Base-by-base conservation (phyloP, 331 rosid genomes). In the Pyrus hybrid region DNA sequence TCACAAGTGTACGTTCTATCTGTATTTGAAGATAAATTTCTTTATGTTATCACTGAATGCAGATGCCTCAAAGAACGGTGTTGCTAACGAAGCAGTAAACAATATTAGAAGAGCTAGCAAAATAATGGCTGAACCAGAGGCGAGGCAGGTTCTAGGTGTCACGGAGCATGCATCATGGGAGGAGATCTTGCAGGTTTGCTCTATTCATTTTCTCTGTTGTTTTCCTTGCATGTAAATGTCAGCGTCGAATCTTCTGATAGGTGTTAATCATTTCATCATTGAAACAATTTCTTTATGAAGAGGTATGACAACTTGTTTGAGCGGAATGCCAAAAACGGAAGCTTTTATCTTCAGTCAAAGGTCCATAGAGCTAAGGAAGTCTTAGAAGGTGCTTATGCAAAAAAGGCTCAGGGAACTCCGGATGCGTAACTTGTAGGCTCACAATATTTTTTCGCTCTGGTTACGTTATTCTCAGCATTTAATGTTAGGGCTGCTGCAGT, bases 271-370 rank as follows among this genome's bases (percentile, higher is more conserved):
- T n/a, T 35, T 37, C 45, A 37, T 37, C 45, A 37, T 37, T 7
- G 33, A 73, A 41, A 61, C 43, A 9, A 61, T 41, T 41, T 23
- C 60, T 25, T 61, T 62, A 43, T 82, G 80, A 74, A 87, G 91
- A 80, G 76, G 76, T 82, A 87, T 67, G 84, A 75, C 77, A 77
- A 70, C 43, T 64, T 86, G 85, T 87, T 80, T 25, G 83, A 87
- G 79, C 77, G 62, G 66, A 85, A 80, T 68, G 83, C 84, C 62
- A 81, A 79, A 76, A 82, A 68, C 11, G 88, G 86, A 57, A 84
- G 86, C 72, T 89, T 87, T 76, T 87, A 90, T 72, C 91, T 90
- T 18, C 96, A 90, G 71, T 90, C 96, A 56, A 90, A 88, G 85
- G 93, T 90, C 56, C 90, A 87, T 66, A 76, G 83, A 62, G 85